Evolutionary conservation across 2,329 filamentous ascomycete genomes (phyloP).

Genomic region (Diaporthe citrichinensis): DNA sequence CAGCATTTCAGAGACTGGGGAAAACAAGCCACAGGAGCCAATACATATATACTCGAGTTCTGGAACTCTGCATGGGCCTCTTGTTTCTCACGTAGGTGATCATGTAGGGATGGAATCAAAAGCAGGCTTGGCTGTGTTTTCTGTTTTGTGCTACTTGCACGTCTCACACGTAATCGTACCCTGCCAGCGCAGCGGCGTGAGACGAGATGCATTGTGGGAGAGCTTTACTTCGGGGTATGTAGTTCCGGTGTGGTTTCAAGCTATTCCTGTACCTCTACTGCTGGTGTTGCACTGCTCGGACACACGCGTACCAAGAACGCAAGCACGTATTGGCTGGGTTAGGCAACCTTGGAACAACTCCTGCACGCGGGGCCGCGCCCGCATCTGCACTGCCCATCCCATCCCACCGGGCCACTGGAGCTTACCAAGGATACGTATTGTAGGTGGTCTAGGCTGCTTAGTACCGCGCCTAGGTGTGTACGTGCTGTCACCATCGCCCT

Average conservation of each 20-base stretch:
- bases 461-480: neutral
- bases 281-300: neutral
- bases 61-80: conserved; percentile 2
- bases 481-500: conserved; percentile 13
- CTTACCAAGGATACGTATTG: neutral
- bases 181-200: neutral
- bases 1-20: neutral
- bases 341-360: conserved; percentile 2
- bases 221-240: neutral
- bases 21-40: neutral
- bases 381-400: conserved; percentile 16
- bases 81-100: neutral
- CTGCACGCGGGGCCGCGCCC: neutral
- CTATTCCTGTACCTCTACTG: conserved; percentile 17
- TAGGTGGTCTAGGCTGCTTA: too few relatives aligned
- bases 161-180: conserved; percentile 18
- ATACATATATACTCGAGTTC: too few relatives aligned
- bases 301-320: conserved; percentile 6
- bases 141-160: neutral
- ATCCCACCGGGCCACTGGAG: conserved; percentile 11
- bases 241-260: conserved; percentile 13
- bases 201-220: conserved; percentile 7
- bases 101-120: conserved; percentile 25
- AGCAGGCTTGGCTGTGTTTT: neutral
- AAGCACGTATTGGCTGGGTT: conserved; percentile 14